These are phyloP conservation scores for Aspergillus hortae DNA, from an alignment of 2,329 filamentous ascomycete genomes.

Conservation along the genomic window DNA sequence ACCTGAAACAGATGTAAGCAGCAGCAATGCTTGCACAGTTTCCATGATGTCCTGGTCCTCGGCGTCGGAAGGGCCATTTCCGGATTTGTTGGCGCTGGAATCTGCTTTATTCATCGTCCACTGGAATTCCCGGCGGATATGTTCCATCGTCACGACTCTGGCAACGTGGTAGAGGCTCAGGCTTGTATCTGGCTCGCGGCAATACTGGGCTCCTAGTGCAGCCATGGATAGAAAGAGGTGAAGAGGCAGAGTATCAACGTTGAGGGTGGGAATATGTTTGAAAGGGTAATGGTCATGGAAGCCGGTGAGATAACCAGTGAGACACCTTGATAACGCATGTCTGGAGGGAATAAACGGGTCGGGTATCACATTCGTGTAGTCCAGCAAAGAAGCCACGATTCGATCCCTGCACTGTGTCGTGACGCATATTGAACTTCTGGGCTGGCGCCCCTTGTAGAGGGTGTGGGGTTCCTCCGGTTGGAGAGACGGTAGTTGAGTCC, in stretches of 20 bases:
- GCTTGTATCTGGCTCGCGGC: conserved; percentile 31
- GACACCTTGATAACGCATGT: conserved; percentile 30
- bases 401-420: conserved; percentile 30
- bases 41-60: conserved; percentile 25
- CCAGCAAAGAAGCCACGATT: conserved; percentile 17
- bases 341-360: conserved; percentile 27
- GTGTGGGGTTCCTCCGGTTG: conserved; percentile 29
- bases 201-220: conserved; percentile 30
- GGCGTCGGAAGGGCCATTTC: conserved; percentile 4
- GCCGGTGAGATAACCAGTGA: conserved; percentile 31
- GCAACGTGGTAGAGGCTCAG: conserved; percentile 30
- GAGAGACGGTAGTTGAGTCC: conserved; percentile 30
- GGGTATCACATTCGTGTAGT: conserved; percentile 27
- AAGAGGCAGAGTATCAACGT: conserved; percentile 22
- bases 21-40: conserved; percentile 25
- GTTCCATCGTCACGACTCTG: conserved; percentile 30
- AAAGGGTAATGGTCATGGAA: conserved; percentile 34
- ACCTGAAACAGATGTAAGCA: conserved; percentile 26
- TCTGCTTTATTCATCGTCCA: conserved; percentile 7
- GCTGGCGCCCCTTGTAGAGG: conserved; percentile 21
- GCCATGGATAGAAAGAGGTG: conserved; percentile 31
- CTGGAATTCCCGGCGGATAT: conserved; percentile 27
- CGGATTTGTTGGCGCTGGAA: neutral
- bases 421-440: conserved; percentile 26
- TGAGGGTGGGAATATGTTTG: conserved; percentile 29